Evolutionary conservation across 192 early-diverging fungal genomes (phyloP).

Genomic region (Thoreauomyces humboldtii): DNA sequence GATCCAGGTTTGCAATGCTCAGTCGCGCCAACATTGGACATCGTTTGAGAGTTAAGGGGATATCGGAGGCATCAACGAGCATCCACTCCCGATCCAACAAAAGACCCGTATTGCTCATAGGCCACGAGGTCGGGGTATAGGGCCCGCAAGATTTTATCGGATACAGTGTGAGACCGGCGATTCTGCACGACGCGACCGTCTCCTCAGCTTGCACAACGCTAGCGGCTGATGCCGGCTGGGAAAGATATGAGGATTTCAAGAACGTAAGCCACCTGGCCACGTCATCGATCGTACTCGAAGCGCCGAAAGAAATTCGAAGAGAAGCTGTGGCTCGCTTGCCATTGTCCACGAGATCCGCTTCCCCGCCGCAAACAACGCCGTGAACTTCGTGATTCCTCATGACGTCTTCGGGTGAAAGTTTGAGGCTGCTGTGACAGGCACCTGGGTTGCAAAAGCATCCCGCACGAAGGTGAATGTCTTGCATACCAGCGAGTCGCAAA

Average conservation of each 20-base stretch:
- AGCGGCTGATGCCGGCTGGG: background rate
- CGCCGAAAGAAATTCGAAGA: conserved; percentile 77
- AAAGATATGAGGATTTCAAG: conserved; percentile 56
- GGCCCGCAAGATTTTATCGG: conserved; percentile 82
- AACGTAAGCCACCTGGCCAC: conserved; percentile 59
- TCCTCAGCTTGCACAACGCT: background rate
- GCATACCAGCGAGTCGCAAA: conserved; percentile 60
- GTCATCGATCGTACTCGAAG: conserved; percentile 63
- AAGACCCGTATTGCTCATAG: conserved; percentile 52
- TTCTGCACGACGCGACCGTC: no score
- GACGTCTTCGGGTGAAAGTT: conserved; percentile 42
- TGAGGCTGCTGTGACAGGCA: conserved; percentile 63
- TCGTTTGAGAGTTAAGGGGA: conserved; percentile 67
- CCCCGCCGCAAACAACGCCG: conserved; percentile 74
- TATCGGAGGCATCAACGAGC: conserved; percentile 49
- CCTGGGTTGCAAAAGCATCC: conserved; percentile 85
- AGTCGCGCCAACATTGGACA: conserved; percentile 32
- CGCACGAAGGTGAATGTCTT: conserved; percentile 65
- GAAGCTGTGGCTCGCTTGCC: conserved; percentile 71
- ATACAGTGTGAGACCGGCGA: conserved; percentile 39
- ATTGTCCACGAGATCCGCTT: no score
- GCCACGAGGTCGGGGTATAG: conserved; percentile 56
- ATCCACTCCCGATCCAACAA: conserved; percentile 65
- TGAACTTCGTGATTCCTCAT: conserved; percentile 10
- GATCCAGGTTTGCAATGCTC: conserved; percentile 13